Evolutionary conservation across 2,329 filamentous ascomycete species (phyloP).

Genomic region (Ophiostoma piceae): DNA sequence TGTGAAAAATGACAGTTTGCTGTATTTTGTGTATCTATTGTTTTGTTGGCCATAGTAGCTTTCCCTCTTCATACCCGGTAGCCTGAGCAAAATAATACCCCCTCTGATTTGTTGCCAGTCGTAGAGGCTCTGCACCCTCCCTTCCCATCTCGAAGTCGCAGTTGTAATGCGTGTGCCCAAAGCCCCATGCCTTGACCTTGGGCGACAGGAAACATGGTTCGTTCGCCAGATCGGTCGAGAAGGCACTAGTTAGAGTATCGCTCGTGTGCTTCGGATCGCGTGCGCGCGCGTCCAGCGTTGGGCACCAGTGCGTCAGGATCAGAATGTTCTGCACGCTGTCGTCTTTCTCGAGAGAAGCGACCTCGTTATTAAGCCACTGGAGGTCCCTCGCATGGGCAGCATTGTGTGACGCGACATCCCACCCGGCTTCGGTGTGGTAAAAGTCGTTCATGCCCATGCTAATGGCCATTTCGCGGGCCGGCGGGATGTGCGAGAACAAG

Average conservation of each 20-base stretch:
- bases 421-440: constrained; percentile 33
- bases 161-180: constrained; percentile 47
- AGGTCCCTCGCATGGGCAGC: constrained; percentile 38
- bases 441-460: constrained; percentile 48
- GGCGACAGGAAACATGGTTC: constrained; percentile 36
- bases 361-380: constrained; percentile 39
- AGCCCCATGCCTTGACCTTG: constrained; percentile 42
- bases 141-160: constrained; percentile 36
- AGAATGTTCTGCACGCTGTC: constrained; percentile 31
- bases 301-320: constrained; percentile 43
- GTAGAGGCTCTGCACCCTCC: constrained; percentile 28
- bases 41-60: constrained; percentile 19
- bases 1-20: no score
- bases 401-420: constrained; percentile 36
- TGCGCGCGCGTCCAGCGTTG: constrained; percentile 34
- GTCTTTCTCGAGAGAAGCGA: constrained; percentile 24
- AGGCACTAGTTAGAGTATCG: constrained; percentile 33
- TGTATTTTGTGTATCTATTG: no score
- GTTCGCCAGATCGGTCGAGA: constrained; percentile 38
- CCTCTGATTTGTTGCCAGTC: constrained; percentile 31
- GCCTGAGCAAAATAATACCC: constrained; percentile 36
- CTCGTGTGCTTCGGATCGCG: constrained; percentile 35
- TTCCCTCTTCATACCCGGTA: constrained; percentile 34
- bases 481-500: constrained; percentile 45
- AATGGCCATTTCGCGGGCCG: constrained; percentile 36